These are phyloP conservation scores for Lasiosphaeriaceae sp. DNA, from an alignment of 495 filamentous ascomycete genomes.

Conservation along the genomic window DNA sequence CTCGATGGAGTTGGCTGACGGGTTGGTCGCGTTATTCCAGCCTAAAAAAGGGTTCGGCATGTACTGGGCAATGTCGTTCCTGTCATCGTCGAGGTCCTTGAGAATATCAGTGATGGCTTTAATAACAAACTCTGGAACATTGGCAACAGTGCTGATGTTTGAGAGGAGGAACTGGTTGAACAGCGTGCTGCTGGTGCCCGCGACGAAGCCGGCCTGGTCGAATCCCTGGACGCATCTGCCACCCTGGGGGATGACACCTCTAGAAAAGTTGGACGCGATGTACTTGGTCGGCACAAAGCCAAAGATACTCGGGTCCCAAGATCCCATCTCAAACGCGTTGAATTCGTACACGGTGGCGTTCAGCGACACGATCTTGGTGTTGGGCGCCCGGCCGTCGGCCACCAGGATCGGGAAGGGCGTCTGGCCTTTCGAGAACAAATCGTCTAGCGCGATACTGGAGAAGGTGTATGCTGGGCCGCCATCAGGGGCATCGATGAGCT, in stretches of 20 bases:
- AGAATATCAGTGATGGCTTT: slow-evolving; percentile 55
- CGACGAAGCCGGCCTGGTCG: slow-evolving; percentile 80
- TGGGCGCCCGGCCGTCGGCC: slow-evolving; percentile 67
- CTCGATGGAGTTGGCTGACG: slow-evolving; percentile 44
- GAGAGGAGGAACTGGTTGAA: slow-evolving; percentile 75
- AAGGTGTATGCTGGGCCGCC: slow-evolving; percentile 82
- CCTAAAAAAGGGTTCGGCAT: slow-evolving; percentile 79
- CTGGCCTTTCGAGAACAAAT: slow-evolving; percentile 63
- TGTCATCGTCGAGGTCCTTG: slow-evolving; percentile 43
- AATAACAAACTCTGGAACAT: slow-evolving; percentile 50
- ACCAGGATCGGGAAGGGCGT: slow-evolving; percentile 83
- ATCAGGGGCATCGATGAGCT: slow-evolving; percentile 72
- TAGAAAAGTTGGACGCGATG: slow-evolving; percentile 75
- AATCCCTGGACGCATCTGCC: slow-evolving; percentile 72
- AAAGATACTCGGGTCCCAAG: slow-evolving; percentile 74
- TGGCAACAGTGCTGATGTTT: slow-evolving; percentile 40
- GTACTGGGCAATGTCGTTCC: slow-evolving; percentile 80
- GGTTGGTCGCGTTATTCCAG: slow-evolving; percentile 63
- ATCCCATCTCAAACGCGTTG: slow-evolving; percentile 84
- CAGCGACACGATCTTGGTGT: slow-evolving; percentile 57
- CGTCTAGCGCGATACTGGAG: slow-evolving; percentile 73
- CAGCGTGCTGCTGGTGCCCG: slow-evolving; percentile 86
- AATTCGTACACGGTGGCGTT: slow-evolving; percentile 86
- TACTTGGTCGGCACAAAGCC: slow-evolving; percentile 74
- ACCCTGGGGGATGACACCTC: slow-evolving; percentile 54